Evolutionary conservation across 805 yeast genomes (phyloP).

Genomic region (Candida khao-thaluensis): DNA sequence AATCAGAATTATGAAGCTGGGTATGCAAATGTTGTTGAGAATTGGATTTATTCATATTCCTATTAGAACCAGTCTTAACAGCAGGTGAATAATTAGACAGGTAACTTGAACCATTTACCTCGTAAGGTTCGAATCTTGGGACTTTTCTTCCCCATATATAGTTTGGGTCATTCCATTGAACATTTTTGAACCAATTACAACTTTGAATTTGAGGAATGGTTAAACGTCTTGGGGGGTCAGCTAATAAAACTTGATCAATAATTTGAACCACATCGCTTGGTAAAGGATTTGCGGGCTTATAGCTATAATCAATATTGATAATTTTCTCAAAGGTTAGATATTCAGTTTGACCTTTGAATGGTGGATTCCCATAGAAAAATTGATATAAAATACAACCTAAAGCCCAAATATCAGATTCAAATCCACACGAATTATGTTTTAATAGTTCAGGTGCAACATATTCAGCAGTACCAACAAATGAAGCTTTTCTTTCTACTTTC

Average conservation of each 20-base stretch:
- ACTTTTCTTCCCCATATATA: conserved; percentile 39
- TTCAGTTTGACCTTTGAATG: conserved; percentile 85
- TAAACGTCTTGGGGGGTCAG: conserved; percentile 32
- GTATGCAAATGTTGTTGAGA: conserved; percentile 40
- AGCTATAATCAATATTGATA: conserved; percentile 69
- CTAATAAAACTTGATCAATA: conserved; percentile 32
- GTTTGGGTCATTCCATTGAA: conserved; percentile 40
- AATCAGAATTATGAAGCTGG: conserved; percentile 36
- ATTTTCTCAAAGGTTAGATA: conserved; percentile 87
- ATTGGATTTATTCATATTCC: conserved; percentile 36
- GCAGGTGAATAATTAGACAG: conserved; percentile 21
- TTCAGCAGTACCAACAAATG: conserved; percentile 89
- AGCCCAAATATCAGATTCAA: conserved; percentile 90
- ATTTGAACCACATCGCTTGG: conserved; percentile 30
- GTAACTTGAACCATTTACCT: conserved; percentile 4
- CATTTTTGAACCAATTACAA: conserved; percentile 36
- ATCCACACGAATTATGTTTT: conserved; percentile 75
- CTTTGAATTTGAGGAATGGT: conserved; percentile 34
- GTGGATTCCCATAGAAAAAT: conserved; percentile 79
- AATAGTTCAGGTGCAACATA: conserved; percentile 92
- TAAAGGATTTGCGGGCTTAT: conserved; percentile 23
- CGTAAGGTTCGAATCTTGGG: conserved; percentile 31
- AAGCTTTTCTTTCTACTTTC: conserved; percentile 42
- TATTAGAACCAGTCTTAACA: conserved; percentile 35
- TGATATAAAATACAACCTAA: conserved; percentile 86